phyloP scores from a whole-genome alignment of 805 yeast genomes.

The Saccharomycopsis sp. region DNA sequence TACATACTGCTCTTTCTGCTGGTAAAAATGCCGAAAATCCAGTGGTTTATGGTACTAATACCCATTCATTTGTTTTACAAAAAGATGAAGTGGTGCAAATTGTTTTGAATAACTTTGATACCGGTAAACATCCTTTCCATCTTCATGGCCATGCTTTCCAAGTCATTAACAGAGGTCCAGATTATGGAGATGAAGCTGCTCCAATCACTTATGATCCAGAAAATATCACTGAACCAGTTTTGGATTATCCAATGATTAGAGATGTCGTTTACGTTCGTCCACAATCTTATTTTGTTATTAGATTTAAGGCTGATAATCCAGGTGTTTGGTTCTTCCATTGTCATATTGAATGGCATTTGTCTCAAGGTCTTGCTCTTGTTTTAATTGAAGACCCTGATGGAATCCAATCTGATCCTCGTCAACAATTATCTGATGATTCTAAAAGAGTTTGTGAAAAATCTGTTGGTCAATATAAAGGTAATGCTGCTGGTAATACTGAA shows the following conservation, averaged over 20 bases:
- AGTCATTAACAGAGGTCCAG: constrained; percentile 60
- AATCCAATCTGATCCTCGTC: constrained; percentile 42
- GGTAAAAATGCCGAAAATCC: constrained; percentile 48
- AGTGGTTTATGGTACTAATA: constrained; percentile 63
- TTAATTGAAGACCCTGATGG: constrained; percentile 76
- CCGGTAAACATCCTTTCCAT: constrained; percentile 97
- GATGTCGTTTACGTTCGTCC: constrained; percentile 75
- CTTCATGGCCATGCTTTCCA: constrained; percentile 87
- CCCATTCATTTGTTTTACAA: constrained; percentile 60
- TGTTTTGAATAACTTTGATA: constrained; percentile 74
- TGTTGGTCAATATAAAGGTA: constrained; percentile 51
- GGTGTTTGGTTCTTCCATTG: constrained; percentile 99
- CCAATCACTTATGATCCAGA: constrained; percentile 49
- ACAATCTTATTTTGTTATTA: constrained; percentile 72
- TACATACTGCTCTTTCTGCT: constrained; percentile 68
- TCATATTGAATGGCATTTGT: constrained; percentile 97
- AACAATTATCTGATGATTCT: constrained; percentile 54
- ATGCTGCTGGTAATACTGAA: constrained; percentile 77
- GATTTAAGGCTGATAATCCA: constrained; percentile 90
- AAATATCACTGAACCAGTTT: constrained; percentile 38
- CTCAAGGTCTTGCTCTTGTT: constrained; percentile 80
- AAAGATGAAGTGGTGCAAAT: constrained; percentile 56
- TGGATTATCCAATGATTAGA: constrained; percentile 73
- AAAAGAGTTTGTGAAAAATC: constrained; percentile 46
- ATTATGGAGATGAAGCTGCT: constrained; percentile 37